phyloP scores from a whole-genome alignment of 129 eudicot genomes.

The Ambrosia trifida region DNA sequence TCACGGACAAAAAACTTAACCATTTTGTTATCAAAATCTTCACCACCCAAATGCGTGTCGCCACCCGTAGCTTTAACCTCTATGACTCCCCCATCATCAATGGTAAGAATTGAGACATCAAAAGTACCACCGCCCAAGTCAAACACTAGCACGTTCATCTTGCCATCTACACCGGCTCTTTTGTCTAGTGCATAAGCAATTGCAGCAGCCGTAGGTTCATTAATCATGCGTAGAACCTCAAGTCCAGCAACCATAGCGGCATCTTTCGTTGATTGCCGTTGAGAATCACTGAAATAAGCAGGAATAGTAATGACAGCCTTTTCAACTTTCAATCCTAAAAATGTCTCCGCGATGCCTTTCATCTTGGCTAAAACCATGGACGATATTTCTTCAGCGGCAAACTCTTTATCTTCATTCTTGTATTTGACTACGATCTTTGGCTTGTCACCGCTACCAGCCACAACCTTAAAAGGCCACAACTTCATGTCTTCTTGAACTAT shows the following conservation, averaged over 20 bases:
- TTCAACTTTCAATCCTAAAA: slow-evolving; percentile 21
- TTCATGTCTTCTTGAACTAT: slow-evolving; percentile 10
- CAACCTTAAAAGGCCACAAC: slow-evolving; percentile 10
- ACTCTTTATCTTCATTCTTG: slow-evolving; percentile 8
- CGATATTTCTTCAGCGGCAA: slow-evolving; percentile 32
- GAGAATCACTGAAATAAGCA: slow-evolving; percentile 37
- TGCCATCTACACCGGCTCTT: slow-evolving; percentile 10
- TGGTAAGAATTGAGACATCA: neutral
- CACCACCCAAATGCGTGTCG: slow-evolving; percentile 7
- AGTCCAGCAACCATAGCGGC: slow-evolving; percentile 35
- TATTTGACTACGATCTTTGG: slow-evolving; percentile 1
- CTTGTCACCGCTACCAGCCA: neutral
- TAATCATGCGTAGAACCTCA: slow-evolving; percentile 17
- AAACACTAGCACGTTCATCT: slow-evolving; percentile 27
- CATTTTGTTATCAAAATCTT: neutral
- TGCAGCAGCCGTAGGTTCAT: slow-evolving; percentile 36
- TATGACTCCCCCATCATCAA: neutral
- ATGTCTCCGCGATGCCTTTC: slow-evolving; percentile 33
- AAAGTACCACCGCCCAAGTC: slow-evolving; percentile 19
- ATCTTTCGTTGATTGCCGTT: slow-evolving; percentile 36
- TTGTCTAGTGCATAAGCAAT: slow-evolving; percentile 33
- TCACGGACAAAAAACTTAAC: neutral
- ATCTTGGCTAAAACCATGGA: slow-evolving; percentile 23
- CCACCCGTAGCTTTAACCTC: slow-evolving; percentile 16
- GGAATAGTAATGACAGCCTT: slow-evolving; percentile 39